Evolutionary conservation across 2,329 filamentous ascomycete species (phyloP), one percentile per base, ranked within the genome.

Genomic region (Neonectria magnoliae): DNA sequence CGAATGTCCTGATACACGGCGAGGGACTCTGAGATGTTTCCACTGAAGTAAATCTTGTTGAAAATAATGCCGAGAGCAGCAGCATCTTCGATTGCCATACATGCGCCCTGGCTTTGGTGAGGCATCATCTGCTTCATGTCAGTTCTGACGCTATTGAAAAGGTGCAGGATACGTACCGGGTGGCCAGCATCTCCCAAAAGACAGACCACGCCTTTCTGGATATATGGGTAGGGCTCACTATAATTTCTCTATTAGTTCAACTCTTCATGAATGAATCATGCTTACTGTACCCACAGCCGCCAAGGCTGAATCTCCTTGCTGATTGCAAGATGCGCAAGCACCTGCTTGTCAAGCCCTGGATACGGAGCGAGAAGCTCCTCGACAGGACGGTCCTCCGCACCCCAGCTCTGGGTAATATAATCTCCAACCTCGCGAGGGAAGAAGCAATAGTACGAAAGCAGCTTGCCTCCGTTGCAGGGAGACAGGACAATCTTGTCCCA

Each of bases 401-500:
- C 87, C 88, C 89, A 91, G 10, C 81, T 83, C 57, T 91, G 88
- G 47, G 79, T 85, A 3, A 83, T 81, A 73, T 88, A 91, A 73
- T 91, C 73, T 0, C 73, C 73, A 16, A 71, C 77, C 6, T 72
- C 76, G 5, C 76, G 82, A 0, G 88, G 85, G 77, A 90, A 91
- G 81, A 91, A 91, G 78, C 89, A 91, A 78, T 92, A 92, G 79
- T 90, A 92, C 0, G 88, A 90, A 3, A 91, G 81, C 3, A 91
- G 79, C 65, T 85, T 85, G 57, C 89, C 89, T 22, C 85, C 85
- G 72, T 91, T 90, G 79, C 90, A 92, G 5, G 90, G 88, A 0
- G 88, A 91, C 2, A 92, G 80, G 5, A 92, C 90, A 62, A 92
- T 91, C 82, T 92, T 92, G 76, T 91, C 87, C 82, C 82, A 87